Conservation (phyloP, 2,329 filamentous ascomycete species). For the Berkeleyomyces rouxiae region DNA sequence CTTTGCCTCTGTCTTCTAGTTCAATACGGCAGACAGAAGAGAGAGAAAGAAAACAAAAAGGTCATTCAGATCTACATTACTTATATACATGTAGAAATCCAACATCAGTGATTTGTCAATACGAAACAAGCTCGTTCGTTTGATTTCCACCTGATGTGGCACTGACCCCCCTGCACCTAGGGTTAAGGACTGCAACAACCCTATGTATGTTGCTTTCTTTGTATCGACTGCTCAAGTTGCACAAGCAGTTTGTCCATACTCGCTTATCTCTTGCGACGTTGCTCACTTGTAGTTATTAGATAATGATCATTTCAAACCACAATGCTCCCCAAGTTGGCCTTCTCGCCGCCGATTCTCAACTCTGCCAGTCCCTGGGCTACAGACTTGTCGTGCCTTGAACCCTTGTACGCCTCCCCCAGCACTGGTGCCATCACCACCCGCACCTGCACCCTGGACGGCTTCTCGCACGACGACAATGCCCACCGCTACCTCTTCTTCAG, state of each 20-base stretch:
- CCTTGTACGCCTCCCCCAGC: conserved; percentile 41
- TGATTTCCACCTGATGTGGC: too few species aligned
- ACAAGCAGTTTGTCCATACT: too few species aligned
- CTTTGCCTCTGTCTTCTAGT: not conserved
- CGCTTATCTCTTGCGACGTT: too few species aligned
- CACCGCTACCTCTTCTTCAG: conserved; percentile 56
- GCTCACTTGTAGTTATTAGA: too few species aligned
- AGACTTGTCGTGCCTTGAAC: conserved; percentile 39
- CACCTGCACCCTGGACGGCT: conserved; percentile 49
- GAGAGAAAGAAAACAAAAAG: not conserved
- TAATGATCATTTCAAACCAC: too few species aligned
- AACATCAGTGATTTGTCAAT: not conserved
- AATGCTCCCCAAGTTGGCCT: conserved; percentile 23
- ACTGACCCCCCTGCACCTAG: too few species aligned
- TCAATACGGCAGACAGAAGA: not conserved
- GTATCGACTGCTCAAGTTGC: too few species aligned
- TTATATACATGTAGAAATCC: not conserved
- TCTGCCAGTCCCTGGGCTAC: conserved; percentile 65
- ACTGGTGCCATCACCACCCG: conserved; percentile 63
- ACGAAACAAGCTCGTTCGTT: too few species aligned
- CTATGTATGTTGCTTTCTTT: too few species aligned
- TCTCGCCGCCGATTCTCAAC: conserved; percentile 54
- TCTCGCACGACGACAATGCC: conserved; percentile 38
- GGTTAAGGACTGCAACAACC: too few species aligned
- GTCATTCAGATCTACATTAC: not conserved